A percentile compares a stretch with the other conserved stretches of the same genome.
phyloP scores from a whole-genome alignment of 371 early-diverging fungal species.

The Capillidium heterosporum region DNA sequence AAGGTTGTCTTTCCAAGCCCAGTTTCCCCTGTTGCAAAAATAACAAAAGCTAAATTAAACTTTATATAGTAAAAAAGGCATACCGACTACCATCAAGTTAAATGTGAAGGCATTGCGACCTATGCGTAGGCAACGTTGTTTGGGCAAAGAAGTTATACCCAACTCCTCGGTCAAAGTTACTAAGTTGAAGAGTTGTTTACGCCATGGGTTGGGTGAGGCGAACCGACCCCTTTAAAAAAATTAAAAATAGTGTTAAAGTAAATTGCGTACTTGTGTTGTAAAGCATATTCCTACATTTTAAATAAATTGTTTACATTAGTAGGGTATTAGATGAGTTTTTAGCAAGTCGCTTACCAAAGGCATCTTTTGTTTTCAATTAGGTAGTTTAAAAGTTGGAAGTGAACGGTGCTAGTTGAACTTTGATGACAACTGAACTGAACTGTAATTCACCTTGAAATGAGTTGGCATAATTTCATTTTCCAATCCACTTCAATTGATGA shows the following conservation, averaged over 20 bases:
- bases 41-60: background rate
- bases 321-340: no score
- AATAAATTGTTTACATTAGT: no score
- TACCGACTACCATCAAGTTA: conserved; percentile 70
- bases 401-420: no score
- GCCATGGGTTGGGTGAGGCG: conserved; percentile 50
- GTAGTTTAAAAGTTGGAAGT: no score
- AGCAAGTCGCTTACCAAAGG: no score
- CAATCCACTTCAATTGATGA: no score
- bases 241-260: background rate
- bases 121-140: conserved; percentile 39
- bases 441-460: no score
- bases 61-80: conserved; percentile 7
- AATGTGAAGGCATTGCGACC: conserved; percentile 42
- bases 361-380: no score
- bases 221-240: background rate
- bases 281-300: no score
- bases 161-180: conserved; percentile 25
- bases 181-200: conserved; percentile 30
- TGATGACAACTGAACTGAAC: no score
- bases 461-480: no score
- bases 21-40: conserved; percentile 31
- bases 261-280: no score
- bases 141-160: conserved; percentile 47
- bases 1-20: conserved; percentile 90